Evolutionary conservation across 2,329 filamentous ascomycete genomes (phyloP), one percentile per base, ranked within the genome.

Genomic region (Cladosporium sphaerospermum): DNA sequence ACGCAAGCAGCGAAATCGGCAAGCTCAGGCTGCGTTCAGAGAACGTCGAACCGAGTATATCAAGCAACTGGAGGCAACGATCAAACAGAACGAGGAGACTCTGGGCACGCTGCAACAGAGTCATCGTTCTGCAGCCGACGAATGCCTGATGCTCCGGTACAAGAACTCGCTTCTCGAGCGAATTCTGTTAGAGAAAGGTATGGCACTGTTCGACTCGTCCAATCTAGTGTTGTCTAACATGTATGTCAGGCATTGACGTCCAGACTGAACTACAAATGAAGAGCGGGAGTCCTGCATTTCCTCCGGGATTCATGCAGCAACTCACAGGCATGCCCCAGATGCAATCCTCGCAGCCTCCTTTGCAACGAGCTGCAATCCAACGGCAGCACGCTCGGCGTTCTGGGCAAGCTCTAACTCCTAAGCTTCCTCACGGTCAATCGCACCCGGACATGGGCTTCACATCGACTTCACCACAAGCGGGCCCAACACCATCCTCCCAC

Each of bases 31-130:
- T 52, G 93, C 93, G 54, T 99, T 99, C 67, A 86, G 93, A 62
- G 93, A 99, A 74, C 86, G 93, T 61, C 85, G 93, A 55, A 97
- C 92, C 52, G 93, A 99, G 76, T 99, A 99, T 72, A 99, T 99
- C 76, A 97, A 97, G 76, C 93, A 99, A 72, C 81, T 99, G 23
- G 93, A 99, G 74, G 89, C 92, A 63, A 95, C 91, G 53, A 97
- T 99, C 72, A 92, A 93, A 67, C 88, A 93, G 62, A 92, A 97
- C 78, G 93, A 99, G 73, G 89, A 95, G 64, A 92, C 89, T 64
- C 78, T 97, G 53, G 88, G 95, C 64, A 95, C 84, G 65, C 79
- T 99, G 56, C 93, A 97, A 73, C 88, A 92, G 66, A 95, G 90
- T 60, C 93, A 97, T 68, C 88, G 93, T 63, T 91, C 84, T 65